Percentiles rank a stretch among this genome's conserved stretches.
Conservation (phyloP, 1,284 basidiomycete genomes). For the Anthracocystis walkeri region DNA sequence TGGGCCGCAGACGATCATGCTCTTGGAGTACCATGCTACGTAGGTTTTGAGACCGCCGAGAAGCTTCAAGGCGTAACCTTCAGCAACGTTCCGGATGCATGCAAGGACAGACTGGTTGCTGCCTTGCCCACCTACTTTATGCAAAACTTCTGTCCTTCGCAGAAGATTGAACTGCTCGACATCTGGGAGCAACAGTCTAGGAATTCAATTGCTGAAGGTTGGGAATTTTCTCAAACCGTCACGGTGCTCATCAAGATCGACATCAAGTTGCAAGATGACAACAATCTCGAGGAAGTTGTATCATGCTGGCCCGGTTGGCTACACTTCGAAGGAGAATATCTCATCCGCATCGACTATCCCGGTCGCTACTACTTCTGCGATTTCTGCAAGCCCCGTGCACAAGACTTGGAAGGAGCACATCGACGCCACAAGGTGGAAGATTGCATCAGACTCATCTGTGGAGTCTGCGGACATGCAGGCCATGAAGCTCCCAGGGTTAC, state of each 20-base stretch:
- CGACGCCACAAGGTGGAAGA: neutral
- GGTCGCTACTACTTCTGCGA: conserved; percentile 15
- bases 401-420: neutral
- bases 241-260: neutral
- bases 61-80: neutral
- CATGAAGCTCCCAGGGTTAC: neutral
- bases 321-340: neutral
- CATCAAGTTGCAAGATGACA: neutral
- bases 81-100: neutral
- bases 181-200: conserved; percentile 10
- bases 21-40: neutral
- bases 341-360: neutral
- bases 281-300: neutral
- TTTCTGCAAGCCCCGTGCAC: neutral
- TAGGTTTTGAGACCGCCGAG: neutral
- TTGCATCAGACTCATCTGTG: neutral
- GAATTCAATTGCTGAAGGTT: neutral
- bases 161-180: conserved; percentile 1
- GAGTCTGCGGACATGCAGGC: neutral
- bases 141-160: neutral
- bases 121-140: neutral
- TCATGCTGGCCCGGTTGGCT: conserved; percentile 11
- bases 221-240: neutral
- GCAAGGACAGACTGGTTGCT: neutral
- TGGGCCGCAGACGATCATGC: neutral